Conservation (phyloP, 345 rosid genomes). For the Eucalyptus brandiana region DNA sequence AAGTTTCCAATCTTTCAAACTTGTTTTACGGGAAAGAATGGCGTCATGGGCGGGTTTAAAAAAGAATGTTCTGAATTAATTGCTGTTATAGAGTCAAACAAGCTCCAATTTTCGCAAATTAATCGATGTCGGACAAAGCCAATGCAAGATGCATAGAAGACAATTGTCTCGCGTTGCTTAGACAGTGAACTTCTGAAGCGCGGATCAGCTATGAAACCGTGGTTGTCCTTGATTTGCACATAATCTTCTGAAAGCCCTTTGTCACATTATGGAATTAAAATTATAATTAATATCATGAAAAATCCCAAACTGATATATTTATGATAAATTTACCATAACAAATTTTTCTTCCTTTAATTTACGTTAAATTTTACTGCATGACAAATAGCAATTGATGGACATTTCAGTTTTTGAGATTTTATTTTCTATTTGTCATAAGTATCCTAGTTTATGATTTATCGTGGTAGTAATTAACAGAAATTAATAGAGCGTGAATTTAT, state of each 20-base stretch:
- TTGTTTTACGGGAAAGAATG: neutral
- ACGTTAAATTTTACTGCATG: accelerated
- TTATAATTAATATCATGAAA: too few relatives aligned
- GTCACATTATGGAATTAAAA: neutral
- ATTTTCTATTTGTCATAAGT: accelerated
- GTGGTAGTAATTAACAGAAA: accelerated
- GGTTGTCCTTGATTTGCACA: neutral
- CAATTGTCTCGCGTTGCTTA: neutral
- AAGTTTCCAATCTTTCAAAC: neutral
- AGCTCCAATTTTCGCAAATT: neutral
- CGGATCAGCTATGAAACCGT: neutral
- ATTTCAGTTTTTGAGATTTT: accelerated
- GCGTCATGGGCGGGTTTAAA: neutral
- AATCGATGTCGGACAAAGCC: neutral
- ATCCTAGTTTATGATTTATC: too few relatives aligned
- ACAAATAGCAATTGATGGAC: accelerated
- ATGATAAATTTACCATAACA: accelerated
- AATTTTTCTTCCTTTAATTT: accelerated
- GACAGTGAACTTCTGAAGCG: accelerated
- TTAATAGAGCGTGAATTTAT: accelerated
- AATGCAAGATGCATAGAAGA: neutral
- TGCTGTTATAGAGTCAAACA: neutral
- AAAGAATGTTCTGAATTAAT: neutral
- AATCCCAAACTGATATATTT: accelerated
- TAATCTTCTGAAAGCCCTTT: neutral